Percentiles rank a stretch among this genome's conserved stretches.
phyloP scores from a whole-genome alignment of 805 yeast genomes.

The Wickerhamomyces sydowiorum region DNA sequence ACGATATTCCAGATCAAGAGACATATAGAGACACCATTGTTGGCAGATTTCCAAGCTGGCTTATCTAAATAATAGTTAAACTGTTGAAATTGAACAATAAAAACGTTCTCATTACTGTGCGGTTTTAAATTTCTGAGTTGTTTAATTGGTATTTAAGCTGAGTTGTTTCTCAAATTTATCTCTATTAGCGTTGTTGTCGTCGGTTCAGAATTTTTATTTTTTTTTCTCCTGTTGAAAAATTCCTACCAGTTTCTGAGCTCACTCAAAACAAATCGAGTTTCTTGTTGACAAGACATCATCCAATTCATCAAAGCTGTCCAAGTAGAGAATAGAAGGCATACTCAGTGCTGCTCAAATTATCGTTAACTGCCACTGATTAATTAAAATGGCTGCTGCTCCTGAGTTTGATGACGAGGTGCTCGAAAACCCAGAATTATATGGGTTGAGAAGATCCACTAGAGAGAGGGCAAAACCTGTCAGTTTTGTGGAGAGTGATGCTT shows the following conservation, averaged over 20 bases:
- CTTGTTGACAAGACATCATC: too few relatives aligned
- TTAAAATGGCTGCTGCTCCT: slow-evolving; percentile 6
- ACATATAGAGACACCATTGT: neutral
- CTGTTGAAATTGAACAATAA: too few relatives aligned
- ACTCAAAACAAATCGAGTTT: too few relatives aligned
- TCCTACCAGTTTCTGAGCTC: too few relatives aligned
- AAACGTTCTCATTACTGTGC: too few relatives aligned
- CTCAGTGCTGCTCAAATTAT: too few relatives aligned
- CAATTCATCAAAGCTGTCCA: neutral
- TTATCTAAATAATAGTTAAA: too few relatives aligned
- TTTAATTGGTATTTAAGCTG: neutral
- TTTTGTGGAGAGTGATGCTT: slow-evolving; percentile 18
- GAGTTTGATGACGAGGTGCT: slow-evolving; percentile 49
- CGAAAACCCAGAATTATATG: slow-evolving; percentile 76
- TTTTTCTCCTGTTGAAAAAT: neutral
- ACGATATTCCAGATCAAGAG: neutral
- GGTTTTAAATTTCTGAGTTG: too few relatives aligned
- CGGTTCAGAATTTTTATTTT: too few relatives aligned
- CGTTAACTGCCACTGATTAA: neutral
- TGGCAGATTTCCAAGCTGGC: too few relatives aligned
- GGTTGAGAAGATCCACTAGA: slow-evolving; percentile 71
- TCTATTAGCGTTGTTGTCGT: slow-evolving; percentile 1
- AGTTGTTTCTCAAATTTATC: neutral
- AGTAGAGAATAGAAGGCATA: neutral
- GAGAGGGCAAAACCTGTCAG: slow-evolving; percentile 18